phyloP scores from a whole-genome alignment of 768 basidiomycete genomes.

The Auricularia sp. region DNA sequence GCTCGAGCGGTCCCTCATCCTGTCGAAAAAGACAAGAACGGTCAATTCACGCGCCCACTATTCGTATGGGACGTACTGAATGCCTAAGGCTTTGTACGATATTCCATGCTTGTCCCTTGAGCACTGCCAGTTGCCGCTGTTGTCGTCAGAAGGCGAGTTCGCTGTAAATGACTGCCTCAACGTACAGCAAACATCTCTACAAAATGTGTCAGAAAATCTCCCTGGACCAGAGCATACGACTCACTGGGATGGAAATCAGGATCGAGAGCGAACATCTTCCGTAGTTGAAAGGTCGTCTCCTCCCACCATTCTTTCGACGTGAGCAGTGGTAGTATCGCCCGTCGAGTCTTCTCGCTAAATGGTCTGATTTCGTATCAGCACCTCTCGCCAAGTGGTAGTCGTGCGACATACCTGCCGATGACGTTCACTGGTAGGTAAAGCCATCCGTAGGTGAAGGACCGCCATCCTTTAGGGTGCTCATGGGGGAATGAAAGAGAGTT shows the following conservation, averaged over 20 bases:
- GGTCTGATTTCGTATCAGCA: slow-evolving; percentile 27
- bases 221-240: not conserved
- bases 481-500: slow-evolving; percentile 90
- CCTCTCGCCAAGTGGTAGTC: slow-evolving; percentile 4
- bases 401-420: slow-evolving; percentile 43
- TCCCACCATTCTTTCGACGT: slow-evolving; percentile 87
- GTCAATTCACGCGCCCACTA: slow-evolving; percentile 4
- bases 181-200: slow-evolving; percentile 4
- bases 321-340: slow-evolving; percentile 71
- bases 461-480: slow-evolving; percentile 72
- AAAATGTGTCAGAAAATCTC: slow-evolving; percentile 2
- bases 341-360: slow-evolving; percentile 72
- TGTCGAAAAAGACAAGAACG: slow-evolving; percentile 18
- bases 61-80: slow-evolving; percentile 28
- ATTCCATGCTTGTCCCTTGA: slow-evolving; percentile 90
- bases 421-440: slow-evolving; percentile 75
- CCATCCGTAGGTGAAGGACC: slow-evolving; percentile 81
- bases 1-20: slow-evolving; percentile 86
- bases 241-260: slow-evolving; percentile 69
- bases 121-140: slow-evolving; percentile 80
- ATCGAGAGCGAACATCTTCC: slow-evolving; percentile 69
- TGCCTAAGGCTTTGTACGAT: slow-evolving; percentile 78
- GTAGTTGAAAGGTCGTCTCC: slow-evolving; percentile 68
- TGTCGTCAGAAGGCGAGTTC: not conserved
- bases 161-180: no score